Base-by-base conservation (phyloP, 805 yeast species). In the Metschnikowia bowlesiae region DNA sequence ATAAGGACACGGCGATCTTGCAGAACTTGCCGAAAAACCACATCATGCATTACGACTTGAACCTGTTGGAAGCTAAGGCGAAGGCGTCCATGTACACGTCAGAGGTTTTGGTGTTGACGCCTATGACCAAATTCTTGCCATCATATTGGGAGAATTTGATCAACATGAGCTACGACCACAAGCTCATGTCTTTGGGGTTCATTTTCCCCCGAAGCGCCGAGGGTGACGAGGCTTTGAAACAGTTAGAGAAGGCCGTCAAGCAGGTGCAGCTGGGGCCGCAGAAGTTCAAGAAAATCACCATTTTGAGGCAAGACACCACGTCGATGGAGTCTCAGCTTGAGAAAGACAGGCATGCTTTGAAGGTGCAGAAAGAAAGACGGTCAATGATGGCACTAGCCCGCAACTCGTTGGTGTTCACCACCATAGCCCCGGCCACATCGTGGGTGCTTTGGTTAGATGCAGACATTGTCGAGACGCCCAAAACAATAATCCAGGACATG, bases 381-480 rank as follows among this genome's bases (percentile, higher is more conserved):
- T 68, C 87, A 5, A 83, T 84, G 62, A 92, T 94, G 98, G 96
- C 97, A 2, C 73, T 89, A 56, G 97, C 98, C 3, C 79, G 99
- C 65, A 94, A 94, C 73, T 90, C 96, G 37, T 73, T 94, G 51
- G 75, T 94, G 44, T 89, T 90, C 70, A 87, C 97, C 8, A 83
- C 97, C 1, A 73, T 94, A 43, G 87, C 90, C 3, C 96, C 97
- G 18, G 81, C 86, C 58, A 90, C 96, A 2, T 82, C 95, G 22
- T 94, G 99, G 99, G 87, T 92, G 16, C 73, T 94, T 46, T 94
- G 99, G 99, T 74, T 94, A 58, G 99, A 94, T 68, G 85, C 96
- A 2, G 99, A 94, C 69, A 85, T 94, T 40, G 79, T 91, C 33
- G 99, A 94, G 69, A 81, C 96, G 5, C 96, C 97, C 14, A 69